Percentiles rank a stretch among this genome's conserved stretches.
These are phyloP conservation scores for Borovskyia barvae DNA, from an alignment of 208 protist genomes.

Conservation along the genomic window DNA sequence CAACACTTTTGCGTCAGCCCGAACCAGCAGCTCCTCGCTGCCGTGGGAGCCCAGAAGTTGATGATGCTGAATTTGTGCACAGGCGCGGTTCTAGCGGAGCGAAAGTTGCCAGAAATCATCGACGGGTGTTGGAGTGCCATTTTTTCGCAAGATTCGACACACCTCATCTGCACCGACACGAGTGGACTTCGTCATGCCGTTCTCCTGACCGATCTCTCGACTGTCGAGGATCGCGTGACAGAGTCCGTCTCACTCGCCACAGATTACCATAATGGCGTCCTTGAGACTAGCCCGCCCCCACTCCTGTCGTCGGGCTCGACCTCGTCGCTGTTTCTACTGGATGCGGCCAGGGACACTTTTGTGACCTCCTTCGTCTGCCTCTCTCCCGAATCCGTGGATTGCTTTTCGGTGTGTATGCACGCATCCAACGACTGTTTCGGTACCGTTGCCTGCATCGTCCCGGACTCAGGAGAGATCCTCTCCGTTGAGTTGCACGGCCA, in stretches of 20 bases:
- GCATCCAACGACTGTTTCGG: constrained; percentile 64
- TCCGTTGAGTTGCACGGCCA: constrained; percentile 34
- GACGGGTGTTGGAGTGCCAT: constrained; percentile 51
- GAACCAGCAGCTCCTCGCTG: constrained; percentile 50
- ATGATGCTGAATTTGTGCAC: constrained; percentile 42
- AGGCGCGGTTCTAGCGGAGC: constrained; percentile 35
- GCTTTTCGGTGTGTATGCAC: constrained; percentile 61
- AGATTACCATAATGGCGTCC: constrained; percentile 30
- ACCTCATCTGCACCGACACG: constrained; percentile 53
- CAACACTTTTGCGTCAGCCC: constrained; percentile 75
- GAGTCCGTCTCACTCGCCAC: constrained; percentile 46
- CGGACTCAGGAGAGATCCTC: constrained; percentile 28
- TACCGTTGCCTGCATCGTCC: constrained; percentile 41
- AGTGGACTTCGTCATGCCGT: constrained; percentile 56
- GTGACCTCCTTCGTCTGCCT: constrained; percentile 15
- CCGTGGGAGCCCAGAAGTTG: constrained; percentile 42
- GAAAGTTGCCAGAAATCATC: constrained; percentile 28
- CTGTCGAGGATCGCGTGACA: constrained; percentile 37
- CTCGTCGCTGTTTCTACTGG: constrained; percentile 29
- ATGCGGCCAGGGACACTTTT: constrained; percentile 8
- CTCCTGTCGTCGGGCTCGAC: constrained; percentile 47
- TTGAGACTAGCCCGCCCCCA: constrained; percentile 47
- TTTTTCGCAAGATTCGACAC: constrained; percentile 59
- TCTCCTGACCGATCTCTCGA: constrained; percentile 32
- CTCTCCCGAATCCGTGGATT: constrained; percentile 35